Base-by-base conservation (phyloP, 2,329 filamentous ascomycete genomes). In the Xylariaceae sp. region DNA sequence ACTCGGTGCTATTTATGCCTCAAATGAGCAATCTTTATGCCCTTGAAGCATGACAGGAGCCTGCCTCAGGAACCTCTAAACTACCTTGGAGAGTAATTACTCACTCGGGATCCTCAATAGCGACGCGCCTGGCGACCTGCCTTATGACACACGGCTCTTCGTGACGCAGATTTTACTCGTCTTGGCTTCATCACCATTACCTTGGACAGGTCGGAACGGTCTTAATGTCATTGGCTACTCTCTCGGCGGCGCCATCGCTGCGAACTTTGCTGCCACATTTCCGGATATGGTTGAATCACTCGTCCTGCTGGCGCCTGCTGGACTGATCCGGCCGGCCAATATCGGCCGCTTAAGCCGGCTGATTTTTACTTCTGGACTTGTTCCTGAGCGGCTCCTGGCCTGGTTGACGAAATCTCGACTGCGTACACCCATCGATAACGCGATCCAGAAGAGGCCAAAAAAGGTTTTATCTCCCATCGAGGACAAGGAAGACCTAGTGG, bases 181-280 rank as follows among this genome's bases (percentile, higher is more conserved):
- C 12, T 69, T 92, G 10, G 74, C 79, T 21, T 89, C 86, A 1
- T 90, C 86, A 2, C 73, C 79, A 0, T 67, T 92, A 3, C 55
- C 80, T 12, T 90, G 86, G 86, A 83, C 79, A 0, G 77, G 80
- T 35, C 52, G 61, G 12, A 58, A 63, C 35, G 75, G 72, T 38
- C 82, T 93, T 60, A 76, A 76, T 38, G 66, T 95, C 17, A 68
- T 91, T 11, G 89, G 89, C 10, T 95, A 93, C 67, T 91, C 86
- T 0, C 76, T 95, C 1, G 89, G 89, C 46, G 89, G 89, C 37
- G 87, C 85, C 42, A 83, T 95, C 44, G 82, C 83, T 4, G 80
- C 83, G 5, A 79, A 83, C 49, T 92, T 94, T 61, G 80, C 87
- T 6, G 79, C 79, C 8, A 77, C 82, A 47, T 90, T 91, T 60